These are phyloP conservation scores for Lagenidium sp. DNA, from an alignment of 352 stramenopile species.

Conservation along the genomic window DNA sequence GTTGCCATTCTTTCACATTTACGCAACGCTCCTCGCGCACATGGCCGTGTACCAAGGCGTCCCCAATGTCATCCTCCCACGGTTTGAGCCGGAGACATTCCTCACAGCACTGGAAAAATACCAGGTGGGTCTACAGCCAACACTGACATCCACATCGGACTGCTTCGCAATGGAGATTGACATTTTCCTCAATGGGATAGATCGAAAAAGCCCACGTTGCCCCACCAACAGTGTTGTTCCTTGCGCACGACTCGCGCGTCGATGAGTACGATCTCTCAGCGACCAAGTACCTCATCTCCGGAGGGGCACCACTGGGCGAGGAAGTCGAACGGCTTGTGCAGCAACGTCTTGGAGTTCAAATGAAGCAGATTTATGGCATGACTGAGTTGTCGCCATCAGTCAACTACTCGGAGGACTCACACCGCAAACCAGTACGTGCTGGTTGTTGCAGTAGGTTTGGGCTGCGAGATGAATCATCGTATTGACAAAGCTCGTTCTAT, in stretches of 20 bases:
- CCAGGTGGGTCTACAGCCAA: too few relatives aligned
- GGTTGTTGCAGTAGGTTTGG: too few relatives aligned
- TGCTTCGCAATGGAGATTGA: too few relatives aligned
- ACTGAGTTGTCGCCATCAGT: slow-evolving; percentile 24
- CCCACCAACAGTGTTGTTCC: slow-evolving; percentile 72
- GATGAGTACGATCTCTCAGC: slow-evolving; percentile 88
- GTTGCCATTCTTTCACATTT: slow-evolving; percentile 95
- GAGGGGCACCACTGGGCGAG: slow-evolving; percentile 59
- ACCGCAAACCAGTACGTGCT: too few relatives aligned
- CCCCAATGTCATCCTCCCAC: slow-evolving; percentile 80
- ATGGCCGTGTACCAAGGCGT: slow-evolving; percentile 70
- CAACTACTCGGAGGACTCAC: too few relatives aligned
- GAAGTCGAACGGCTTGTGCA: slow-evolving; percentile 50
- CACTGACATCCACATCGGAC: too few relatives aligned
- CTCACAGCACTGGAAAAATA: too few relatives aligned
- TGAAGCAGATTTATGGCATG: slow-evolving; percentile 33
- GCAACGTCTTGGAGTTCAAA: slow-evolving; percentile 29
- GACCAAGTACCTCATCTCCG: slow-evolving; percentile 63
- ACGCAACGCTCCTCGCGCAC: slow-evolving; percentile 79
- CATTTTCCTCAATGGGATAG: slow-evolving; percentile 79
- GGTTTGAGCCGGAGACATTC: slow-evolving; percentile 88
- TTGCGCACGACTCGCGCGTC: slow-evolving; percentile 86
- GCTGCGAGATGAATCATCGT: too few relatives aligned
- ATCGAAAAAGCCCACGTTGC: slow-evolving; percentile 55
- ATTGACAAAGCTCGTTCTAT: too few relatives aligned